Percentiles rank a stretch among this genome's conserved stretches.
Conservation (phyloP, 257 asterid genomes). For the Solanum ossicruentum region DNA sequence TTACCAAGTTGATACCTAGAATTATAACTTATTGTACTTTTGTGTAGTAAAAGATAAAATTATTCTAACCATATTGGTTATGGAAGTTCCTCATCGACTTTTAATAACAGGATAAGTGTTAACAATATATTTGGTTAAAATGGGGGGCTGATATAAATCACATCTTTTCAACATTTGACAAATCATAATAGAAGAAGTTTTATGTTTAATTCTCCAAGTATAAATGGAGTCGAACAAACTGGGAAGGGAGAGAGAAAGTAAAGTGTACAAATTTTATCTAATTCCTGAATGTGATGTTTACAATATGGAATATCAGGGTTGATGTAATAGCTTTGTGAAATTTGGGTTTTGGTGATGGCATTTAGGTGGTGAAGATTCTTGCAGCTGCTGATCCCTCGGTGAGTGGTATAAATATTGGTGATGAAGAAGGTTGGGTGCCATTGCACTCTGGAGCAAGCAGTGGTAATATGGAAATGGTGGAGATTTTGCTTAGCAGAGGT, state of each 20-base stretch:
- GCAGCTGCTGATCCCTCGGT: constrained; percentile 47
- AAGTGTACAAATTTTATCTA: neutral
- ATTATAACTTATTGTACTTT: neutral
- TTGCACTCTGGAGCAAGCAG: constrained; percentile 91
- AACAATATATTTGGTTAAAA: neutral
- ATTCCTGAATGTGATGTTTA: neutral
- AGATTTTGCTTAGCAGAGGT: constrained; percentile 65
- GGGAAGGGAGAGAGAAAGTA: neutral
- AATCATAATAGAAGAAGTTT: too few species aligned
- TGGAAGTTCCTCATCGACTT: neutral
- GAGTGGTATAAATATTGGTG: constrained; percentile 45
- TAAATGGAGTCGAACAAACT: neutral
- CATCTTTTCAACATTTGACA: neutral
- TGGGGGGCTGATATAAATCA: neutral
- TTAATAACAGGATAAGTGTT: neutral
- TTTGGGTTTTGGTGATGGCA: constrained; percentile 1
- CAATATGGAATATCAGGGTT: neutral
- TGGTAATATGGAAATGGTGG: constrained; percentile 57
- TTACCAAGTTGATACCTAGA: neutral
- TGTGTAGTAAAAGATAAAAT: neutral
- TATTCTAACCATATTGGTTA: neutral
- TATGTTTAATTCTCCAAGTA: neutral
- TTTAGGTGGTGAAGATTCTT: constrained; percentile 63
- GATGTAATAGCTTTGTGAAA: neutral
- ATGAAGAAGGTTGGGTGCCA: constrained; percentile 98